Conservation (phyloP, 306 rosid species). For the Delonix regia region DNA sequence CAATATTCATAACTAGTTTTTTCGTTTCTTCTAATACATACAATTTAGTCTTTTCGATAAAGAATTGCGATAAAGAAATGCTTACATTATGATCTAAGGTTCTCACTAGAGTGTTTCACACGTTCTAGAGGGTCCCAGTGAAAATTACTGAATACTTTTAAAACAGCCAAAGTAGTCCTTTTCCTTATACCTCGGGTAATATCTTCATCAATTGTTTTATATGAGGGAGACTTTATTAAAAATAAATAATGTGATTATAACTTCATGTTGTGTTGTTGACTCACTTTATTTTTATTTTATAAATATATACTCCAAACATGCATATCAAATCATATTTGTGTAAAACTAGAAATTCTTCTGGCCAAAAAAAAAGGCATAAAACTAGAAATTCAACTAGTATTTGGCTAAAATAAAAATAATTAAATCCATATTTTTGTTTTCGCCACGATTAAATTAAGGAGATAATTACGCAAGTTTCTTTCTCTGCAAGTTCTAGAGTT, state of each 20-base stretch:
- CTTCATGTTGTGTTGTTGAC: background rate
- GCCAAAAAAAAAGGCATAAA: no score
- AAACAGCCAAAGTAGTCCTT: background rate
- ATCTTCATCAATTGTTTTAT: background rate
- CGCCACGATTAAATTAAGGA: background rate
- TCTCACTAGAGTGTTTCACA: background rate
- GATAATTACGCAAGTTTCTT: background rate
- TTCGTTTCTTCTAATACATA: conserved; percentile 11
- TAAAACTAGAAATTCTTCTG: background rate
- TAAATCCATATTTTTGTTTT: background rate
- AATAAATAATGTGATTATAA: no score
- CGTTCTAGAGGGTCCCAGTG: background rate
- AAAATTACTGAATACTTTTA: background rate
- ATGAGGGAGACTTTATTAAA: background rate
- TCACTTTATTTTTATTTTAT: no score
- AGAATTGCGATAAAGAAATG: background rate
- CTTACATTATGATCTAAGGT: background rate
- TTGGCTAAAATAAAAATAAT: background rate
- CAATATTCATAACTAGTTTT: background rate
- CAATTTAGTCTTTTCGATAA: background rate
- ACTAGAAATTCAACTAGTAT: no score
- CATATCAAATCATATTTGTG: no score
- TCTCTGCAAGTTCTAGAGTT: background rate
- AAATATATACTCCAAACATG: no score
- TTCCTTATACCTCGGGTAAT: background rate